Evolutionary conservation across 2,329 filamentous ascomycete species (phyloP).

Genomic region (Dendrostoma leiphaemia): DNA sequence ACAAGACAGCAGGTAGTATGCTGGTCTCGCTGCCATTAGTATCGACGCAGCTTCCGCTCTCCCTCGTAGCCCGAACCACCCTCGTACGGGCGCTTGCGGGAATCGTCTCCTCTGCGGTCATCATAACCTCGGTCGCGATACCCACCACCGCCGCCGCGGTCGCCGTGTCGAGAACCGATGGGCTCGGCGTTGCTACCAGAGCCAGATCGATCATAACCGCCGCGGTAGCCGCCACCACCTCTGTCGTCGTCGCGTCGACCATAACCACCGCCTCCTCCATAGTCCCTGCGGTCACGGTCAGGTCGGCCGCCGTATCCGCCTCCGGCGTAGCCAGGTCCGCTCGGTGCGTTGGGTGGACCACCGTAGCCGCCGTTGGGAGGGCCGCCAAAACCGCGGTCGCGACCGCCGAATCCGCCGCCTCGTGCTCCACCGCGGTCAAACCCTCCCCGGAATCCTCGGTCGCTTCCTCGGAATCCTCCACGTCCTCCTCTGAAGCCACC

Average conservation of each 20-base stretch:
- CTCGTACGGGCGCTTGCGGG: constrained; percentile 70
- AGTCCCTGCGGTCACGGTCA: constrained; percentile 35
- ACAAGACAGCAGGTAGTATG: constrained; percentile 35
- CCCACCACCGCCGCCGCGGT: constrained; percentile 43
- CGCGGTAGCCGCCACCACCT: constrained; percentile 29
- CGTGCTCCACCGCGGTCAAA: constrained; percentile 60
- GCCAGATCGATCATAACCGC: constrained; percentile 49
- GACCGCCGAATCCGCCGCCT: constrained; percentile 40
- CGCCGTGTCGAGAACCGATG: constrained; percentile 28
- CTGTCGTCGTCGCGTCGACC: constrained; percentile 18
- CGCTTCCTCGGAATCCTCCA: constrained; percentile 43
- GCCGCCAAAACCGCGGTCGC: constrained; percentile 49
- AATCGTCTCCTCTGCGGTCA: constrained; percentile 47
- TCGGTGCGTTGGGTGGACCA: constrained; percentile 51
- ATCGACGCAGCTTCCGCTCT: constrained; percentile 63
- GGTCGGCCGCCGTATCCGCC: constrained; percentile 41
- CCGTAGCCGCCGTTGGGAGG: constrained; percentile 41
- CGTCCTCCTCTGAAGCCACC: constrained; percentile 43
- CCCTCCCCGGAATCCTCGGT: constrained; percentile 41
- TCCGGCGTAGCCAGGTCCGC: constrained; percentile 54
- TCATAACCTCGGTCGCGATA: constrained; percentile 51
- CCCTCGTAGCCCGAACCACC: constrained; percentile 75
- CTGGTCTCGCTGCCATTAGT: constrained; percentile 43
- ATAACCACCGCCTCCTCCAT: constrained; percentile 44
- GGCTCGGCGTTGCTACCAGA: constrained; percentile 46